Percentiles rank a stretch among this genome's conserved stretches.
These are phyloP conservation scores for Haplographium delicatum DNA, from an alignment of 495 filamentous ascomycete genomes.

Conservation along the genomic window DNA sequence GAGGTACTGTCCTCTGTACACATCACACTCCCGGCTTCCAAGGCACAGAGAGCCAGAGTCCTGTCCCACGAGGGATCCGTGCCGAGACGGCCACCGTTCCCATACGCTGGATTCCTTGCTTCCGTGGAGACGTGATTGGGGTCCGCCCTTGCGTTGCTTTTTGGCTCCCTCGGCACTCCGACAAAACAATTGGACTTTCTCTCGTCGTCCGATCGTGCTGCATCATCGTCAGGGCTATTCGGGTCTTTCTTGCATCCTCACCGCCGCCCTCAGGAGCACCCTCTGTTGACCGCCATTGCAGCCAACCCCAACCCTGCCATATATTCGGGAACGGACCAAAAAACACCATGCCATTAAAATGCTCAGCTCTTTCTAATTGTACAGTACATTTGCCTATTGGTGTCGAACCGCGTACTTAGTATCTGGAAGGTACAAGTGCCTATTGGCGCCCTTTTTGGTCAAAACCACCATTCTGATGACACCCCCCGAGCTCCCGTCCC, in stretches of 20 bases:
- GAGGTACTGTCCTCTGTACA: not conserved
- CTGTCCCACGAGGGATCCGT: constrained; percentile 3
- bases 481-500: constrained; percentile 97
- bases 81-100: not conserved
- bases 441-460: constrained; percentile 77
- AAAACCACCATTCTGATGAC: constrained; percentile 97
- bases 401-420: constrained; percentile 59
- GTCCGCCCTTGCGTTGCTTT: no score
- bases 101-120: no score
- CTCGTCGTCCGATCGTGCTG: no score
- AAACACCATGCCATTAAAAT: constrained; percentile 27
- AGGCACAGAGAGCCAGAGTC: not conserved
- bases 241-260: constrained; percentile 6
- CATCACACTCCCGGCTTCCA: not conserved
- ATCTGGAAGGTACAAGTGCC: constrained; percentile 88
- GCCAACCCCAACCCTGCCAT: no score
- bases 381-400: constrained; percentile 23
- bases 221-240: no score
- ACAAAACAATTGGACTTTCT: no score
- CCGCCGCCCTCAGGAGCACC: constrained; percentile 4
- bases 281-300: constrained; percentile 11
- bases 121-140: no score
- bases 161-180: no score
- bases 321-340: no score
- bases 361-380: constrained; percentile 21